Percentiles rank a stretch among this genome's conserved stretches.
Evolutionary conservation across 257 asterid species (phyloP).

Genomic region (Leonotis leonurus): DNA sequence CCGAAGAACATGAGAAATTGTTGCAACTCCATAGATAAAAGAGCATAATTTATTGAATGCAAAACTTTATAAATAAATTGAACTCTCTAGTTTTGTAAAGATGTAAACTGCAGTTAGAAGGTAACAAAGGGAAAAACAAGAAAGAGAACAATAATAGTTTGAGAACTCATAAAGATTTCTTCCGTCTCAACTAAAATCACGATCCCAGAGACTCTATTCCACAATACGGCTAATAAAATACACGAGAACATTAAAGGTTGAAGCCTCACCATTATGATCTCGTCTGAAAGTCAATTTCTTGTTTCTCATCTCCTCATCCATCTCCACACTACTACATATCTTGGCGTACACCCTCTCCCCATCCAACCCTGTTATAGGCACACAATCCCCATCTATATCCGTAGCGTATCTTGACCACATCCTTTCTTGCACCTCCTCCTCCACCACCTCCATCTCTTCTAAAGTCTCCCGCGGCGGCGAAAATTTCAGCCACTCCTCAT

Average conservation of each 20-base stretch:
- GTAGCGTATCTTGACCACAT: slow-evolving; percentile 60
- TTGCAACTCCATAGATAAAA: background rate
- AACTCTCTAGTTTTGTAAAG: background rate
- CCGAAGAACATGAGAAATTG: background rate
- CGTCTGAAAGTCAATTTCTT: slow-evolving; percentile 35
- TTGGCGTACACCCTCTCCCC: slow-evolving; percentile 94
- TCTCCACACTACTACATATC: slow-evolving; percentile 35
- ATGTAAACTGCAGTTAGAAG: background rate
- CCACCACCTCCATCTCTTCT: slow-evolving; percentile 45
- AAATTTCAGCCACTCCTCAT: slow-evolving; percentile 56
- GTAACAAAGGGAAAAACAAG: background rate
- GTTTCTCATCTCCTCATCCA: slow-evolving; percentile 34
- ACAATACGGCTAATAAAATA: background rate
- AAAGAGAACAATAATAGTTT: background rate
- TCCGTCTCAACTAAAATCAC: background rate
- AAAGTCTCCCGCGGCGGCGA: slow-evolving; percentile 34
- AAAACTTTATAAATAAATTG: background rate
- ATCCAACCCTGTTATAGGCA: slow-evolving; percentile 85
- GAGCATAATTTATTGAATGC: background rate
- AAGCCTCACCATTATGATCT: slow-evolving; percentile 39
- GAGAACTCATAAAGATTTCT: background rate
- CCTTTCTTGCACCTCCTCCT: slow-evolving; percentile 41
- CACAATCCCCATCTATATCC: slow-evolving; percentile 79
- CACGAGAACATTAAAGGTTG: background rate
- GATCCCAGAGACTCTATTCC: background rate